These are phyloP conservation scores for Diaporthe citri DNA, from an alignment of 2,329 filamentous ascomycete genomes.

Conservation along the genomic window DNA sequence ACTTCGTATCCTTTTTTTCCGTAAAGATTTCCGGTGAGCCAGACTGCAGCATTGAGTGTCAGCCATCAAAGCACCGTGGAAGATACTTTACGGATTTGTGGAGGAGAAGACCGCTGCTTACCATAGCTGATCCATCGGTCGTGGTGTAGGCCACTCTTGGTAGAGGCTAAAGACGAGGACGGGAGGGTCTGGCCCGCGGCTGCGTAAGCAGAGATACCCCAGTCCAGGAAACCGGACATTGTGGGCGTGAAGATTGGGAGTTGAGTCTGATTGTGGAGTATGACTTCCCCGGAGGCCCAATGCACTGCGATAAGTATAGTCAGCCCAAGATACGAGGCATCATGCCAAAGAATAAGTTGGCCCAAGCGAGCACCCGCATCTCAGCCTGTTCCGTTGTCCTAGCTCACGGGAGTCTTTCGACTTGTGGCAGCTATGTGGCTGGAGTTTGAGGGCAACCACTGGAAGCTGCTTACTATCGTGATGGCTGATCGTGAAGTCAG, in stretches of 20 bases:
- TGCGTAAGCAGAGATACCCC: slow-evolving; percentile 56
- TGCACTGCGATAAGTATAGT: slow-evolving; percentile 47
- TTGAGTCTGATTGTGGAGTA: slow-evolving; percentile 42
- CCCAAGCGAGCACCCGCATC: not conserved
- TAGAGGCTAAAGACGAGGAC: slow-evolving; percentile 52
- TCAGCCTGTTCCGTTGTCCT: not conserved
- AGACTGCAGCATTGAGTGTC: slow-evolving; percentile 43
- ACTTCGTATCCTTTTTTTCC: slow-evolving; percentile 50
- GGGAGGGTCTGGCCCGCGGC: slow-evolving; percentile 57
- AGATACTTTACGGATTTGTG: not conserved
- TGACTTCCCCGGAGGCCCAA: slow-evolving; percentile 54
- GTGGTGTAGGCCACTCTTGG: slow-evolving; percentile 50
- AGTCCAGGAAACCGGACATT: slow-evolving; percentile 57
- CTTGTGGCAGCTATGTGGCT: not conserved
- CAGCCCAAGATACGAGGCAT: not conserved
- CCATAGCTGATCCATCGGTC: slow-evolving; percentile 56
- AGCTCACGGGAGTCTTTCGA: not conserved
- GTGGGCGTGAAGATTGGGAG: slow-evolving; percentile 53
- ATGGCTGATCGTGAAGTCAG: not conserved
- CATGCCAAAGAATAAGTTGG: not conserved
- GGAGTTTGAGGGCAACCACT: not conserved
- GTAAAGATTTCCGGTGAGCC: slow-evolving; percentile 58
- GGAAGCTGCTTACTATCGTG: slow-evolving; percentile 15
- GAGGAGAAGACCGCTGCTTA: not conserved
- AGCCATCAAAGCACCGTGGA: not conserved